phyloP scores from a whole-genome alignment of 768 basidiomycete genomes.

The Chalciporus pseudorubinellus region DNA sequence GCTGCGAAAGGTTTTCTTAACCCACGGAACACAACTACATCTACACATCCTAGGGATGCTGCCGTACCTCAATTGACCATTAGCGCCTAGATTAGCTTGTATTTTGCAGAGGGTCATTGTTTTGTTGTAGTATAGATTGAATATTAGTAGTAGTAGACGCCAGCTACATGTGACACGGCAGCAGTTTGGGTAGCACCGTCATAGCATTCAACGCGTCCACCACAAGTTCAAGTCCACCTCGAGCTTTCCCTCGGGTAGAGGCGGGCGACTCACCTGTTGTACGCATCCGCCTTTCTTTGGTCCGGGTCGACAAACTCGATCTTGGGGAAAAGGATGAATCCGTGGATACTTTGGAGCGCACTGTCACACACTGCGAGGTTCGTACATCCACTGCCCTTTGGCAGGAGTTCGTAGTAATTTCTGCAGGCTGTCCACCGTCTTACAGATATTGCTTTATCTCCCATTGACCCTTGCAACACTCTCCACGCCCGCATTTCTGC shows the following conservation, averaged over 20 bases:
- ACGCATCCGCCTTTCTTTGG: neutral
- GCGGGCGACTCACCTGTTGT: neutral
- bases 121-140: neutral
- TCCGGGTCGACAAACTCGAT: neutral
- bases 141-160: neutral
- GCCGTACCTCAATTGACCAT: conserved; percentile 20
- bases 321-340: conserved; percentile 36
- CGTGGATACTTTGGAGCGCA: conserved; percentile 67
- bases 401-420: conserved; percentile 4
- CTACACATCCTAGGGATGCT: conserved; percentile 21
- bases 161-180: conserved; percentile 3
- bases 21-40: conserved; percentile 43
- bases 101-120: neutral
- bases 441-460: conserved; percentile 81
- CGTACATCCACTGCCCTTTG: conserved; percentile 7
- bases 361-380: conserved; percentile 64
- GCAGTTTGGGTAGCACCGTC: neutral
- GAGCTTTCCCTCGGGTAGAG: neutral
- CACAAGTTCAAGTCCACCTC: neutral
- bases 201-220: neutral
- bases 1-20: conserved; percentile 82
- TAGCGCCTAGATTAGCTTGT: conserved; percentile 5
- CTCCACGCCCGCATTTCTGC: conserved; percentile 73
- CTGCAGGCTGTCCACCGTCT: conserved; percentile 65
- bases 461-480: conserved; percentile 83